Evolutionary conservation across 2,329 filamentous ascomycete species (phyloP), one percentile per base, ranked within the genome.

Genomic region (Clarireedia monteithiana): DNA sequence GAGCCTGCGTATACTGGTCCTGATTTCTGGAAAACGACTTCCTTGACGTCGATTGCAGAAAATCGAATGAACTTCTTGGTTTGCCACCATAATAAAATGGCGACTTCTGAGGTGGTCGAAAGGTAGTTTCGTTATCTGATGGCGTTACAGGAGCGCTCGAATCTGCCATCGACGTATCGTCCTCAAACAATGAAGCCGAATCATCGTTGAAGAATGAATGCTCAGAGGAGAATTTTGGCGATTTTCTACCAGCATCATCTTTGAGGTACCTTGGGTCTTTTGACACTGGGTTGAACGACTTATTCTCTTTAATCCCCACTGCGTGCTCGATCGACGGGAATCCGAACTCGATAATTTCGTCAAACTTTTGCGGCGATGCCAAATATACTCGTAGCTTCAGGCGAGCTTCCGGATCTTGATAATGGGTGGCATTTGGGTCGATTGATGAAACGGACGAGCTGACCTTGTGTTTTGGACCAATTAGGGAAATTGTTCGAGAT

Each of bases 281-380:
- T 26, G 65, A 66, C 10, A 47, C 23, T n/a, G 60, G 57, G 30
- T 48, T 58, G 5, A 62, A 60, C 10, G 61, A 55, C 48, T 58
- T 65, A 39, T 67, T 61, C 14, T 72, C 71, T 7, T 69, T 67
- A 23, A 70, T 64, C n/a, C 72, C 63, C 3, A 69, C 62, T 20
- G 72, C 60, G 6, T 65, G 71, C 36, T 83, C 78, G 38, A 76
- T 75, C 0, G 85, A 83, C 0, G 91, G 90, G 65, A 96, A 97
- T 0, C 92, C 92, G 71, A 95, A 96, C 68, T 95, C 89, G 52
- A 97, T 82, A 1, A 89, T 91, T 71, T 97, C 92, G 68, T 97
- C 92, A 64, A 97, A 97, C 68, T 95, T 96, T 63, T 95, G 89
- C 0, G 91, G 88, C 1, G 91, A 95, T 6, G 89, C 88, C 20